Evolutionary conservation across 805 yeast genomes (phyloP), one percentile per base, ranked within the genome.

Genomic region (Lachancea lanzarotensis): DNA sequence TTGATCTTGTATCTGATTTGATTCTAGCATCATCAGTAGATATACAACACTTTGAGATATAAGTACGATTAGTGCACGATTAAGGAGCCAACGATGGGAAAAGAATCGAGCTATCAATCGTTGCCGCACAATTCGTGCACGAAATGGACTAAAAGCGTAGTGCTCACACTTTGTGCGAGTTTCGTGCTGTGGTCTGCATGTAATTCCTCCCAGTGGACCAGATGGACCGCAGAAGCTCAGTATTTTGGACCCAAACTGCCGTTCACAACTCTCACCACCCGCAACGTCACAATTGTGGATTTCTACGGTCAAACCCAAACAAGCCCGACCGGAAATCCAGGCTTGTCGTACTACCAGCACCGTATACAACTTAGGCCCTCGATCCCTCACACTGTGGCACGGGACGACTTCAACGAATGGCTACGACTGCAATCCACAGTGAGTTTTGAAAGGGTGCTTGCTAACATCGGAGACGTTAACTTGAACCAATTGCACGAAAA

Each of bases 381-480:
- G 19, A 32, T 40, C 26, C 26, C 47, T 9, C 40, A 30, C 30
- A 43, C 45, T 13, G 43, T 47, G 20, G 18, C 47, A 4, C 43
- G 50, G 12, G 45, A 47, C n/a, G 40, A 40, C 25, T 47, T 47
- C 45, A 35, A 43, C 29, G 19, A 19, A n/a, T 47, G 50, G 50
- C 29, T 47, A 6, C 35, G 15, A 26, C 35, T 40, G 29, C 50
- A 47, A 27, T 13, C 38, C 13, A 17, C 22, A 17, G 9, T 47
- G 20, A 39, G 80, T 1, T 68, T 75, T 45, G 50, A 64, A 3
- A 66, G 67, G 32, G 66, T 79, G 20, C 60, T 79, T 38, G 54
- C 65, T 19, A 78, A 78, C 51, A 71, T 78, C 35, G 80, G 76
- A 9, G 79, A 76, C 30, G 45, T 54, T 17, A 50, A 53, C 16